These are phyloP conservation scores for Penicillium oxalicum DNA, from an alignment of 2,329 filamentous ascomycete genomes.

Conservation along the genomic window DNA sequence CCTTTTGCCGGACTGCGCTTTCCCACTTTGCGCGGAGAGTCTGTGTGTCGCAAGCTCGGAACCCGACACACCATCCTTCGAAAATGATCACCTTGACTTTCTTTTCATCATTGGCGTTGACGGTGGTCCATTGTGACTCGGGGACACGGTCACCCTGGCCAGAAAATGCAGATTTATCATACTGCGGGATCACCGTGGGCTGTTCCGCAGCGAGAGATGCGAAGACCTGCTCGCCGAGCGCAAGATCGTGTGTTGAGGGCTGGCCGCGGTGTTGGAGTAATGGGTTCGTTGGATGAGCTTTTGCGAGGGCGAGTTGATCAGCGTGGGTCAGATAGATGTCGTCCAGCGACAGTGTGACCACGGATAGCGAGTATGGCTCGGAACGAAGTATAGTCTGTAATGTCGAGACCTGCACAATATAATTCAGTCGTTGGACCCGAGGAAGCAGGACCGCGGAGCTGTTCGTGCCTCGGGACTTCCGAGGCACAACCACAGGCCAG, in stretches of 20 bases:
- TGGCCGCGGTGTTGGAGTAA: constrained; percentile 78
- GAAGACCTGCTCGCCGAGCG: constrained; percentile 60
- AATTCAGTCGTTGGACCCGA: constrained; percentile 4
- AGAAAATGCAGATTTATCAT: constrained; percentile 73
- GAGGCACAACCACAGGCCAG: constrained; percentile 3
- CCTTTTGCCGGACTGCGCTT: constrained; percentile 40
- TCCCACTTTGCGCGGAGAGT: constrained; percentile 51
- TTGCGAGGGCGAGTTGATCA: constrained; percentile 60
- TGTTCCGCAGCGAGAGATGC: constrained; percentile 47
- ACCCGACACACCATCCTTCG: constrained; percentile 89
- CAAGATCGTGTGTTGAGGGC: constrained; percentile 74
- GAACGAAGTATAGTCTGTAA: constrained; percentile 58
- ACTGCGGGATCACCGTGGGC: constrained; percentile 61
- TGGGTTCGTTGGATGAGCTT: constrained; percentile 61
- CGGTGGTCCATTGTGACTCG: constrained; percentile 54
- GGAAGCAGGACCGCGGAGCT: background rate
- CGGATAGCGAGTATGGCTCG: constrained; percentile 54
- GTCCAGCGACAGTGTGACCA: constrained; percentile 74
- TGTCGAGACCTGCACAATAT: constrained; percentile 47
- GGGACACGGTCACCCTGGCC: constrained; percentile 72
- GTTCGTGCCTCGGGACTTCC: background rate
- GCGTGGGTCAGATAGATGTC: constrained; percentile 78
- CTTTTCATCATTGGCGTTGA: constrained; percentile 34
- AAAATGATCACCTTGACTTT: constrained; percentile 64
- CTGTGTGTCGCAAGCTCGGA: constrained; percentile 57